phyloP scores from a whole-genome alignment of 495 filamentous ascomycete genomes.

The Penicillium atrosanguineum region DNA sequence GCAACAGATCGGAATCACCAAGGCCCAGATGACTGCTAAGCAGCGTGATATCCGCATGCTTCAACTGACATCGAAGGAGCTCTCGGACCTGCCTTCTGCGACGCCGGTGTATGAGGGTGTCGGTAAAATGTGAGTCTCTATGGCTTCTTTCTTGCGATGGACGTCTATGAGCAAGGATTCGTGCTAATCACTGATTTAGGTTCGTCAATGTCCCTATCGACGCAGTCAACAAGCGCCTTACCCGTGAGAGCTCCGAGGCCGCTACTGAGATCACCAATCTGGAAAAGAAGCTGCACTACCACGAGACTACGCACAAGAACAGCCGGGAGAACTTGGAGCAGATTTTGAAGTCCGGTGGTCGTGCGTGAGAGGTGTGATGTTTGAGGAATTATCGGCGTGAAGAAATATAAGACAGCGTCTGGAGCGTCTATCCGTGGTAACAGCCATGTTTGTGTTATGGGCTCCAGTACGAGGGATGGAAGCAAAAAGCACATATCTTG shows the following conservation, averaged over 20 bases:
- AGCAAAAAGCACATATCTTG: background rate
- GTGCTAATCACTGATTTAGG: constrained; percentile 47
- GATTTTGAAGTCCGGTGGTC: constrained; percentile 62
- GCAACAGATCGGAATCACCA: constrained; percentile 86
- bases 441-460: background rate
- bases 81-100: constrained; percentile 69
- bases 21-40: constrained; percentile 80
- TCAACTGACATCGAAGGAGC: constrained; percentile 81
- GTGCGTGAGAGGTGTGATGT: constrained; percentile 21
- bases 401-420: background rate
- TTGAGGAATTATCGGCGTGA: background rate
- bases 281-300: constrained; percentile 87
- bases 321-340: constrained; percentile 85
- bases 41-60: constrained; percentile 86
- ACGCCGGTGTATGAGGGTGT: constrained; percentile 92
- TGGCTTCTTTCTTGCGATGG: background rate
- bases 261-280: constrained; percentile 74
- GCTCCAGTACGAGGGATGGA: background rate
- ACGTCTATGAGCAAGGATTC: background rate
- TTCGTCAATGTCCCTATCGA: constrained; percentile 76
- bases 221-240: constrained; percentile 72
- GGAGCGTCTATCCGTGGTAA: background rate
- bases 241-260: constrained; percentile 69
- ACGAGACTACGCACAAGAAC: constrained; percentile 93
- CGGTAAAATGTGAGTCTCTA: constrained; percentile 79